Base-by-base conservation (phyloP, 495 filamentous ascomycete genomes). In the Pyronema omphalodes region DNA sequence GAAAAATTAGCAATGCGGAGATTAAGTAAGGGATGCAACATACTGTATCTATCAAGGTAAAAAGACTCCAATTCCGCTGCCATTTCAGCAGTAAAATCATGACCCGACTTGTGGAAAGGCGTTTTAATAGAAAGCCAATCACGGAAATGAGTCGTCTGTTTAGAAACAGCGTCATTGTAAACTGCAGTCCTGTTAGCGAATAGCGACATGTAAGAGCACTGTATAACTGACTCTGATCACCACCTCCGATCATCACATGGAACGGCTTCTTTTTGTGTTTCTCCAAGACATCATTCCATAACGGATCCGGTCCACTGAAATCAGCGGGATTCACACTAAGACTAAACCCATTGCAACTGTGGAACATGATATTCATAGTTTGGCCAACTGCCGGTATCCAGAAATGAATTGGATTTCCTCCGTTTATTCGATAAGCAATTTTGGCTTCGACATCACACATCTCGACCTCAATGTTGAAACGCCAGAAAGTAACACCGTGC, bases 351-450 rank as follows among this genome's bases (percentile, higher is more conserved):
- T 98, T 98, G 73, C 93, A 93, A 65, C 81, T 89, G 72, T 96
- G 77, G 69, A 93, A 96, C 87, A 95, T 93, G 60, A 93, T 85
- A 69, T 96, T 94, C 93, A 98, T 96, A 7, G 83, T 76, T 68
- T 94, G 76, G 18, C 80, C 83, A 49, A 72, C 74, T 50, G 83
- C 84, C 8, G 91, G 91, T 0, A 98, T 86, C 91, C 91, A 98
- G 68, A 98, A 98, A 8, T 80, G 83, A 23, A 88, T 76, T 11
- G 87, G 80, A 6, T 89, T 88, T 4, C 88, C 91, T 56, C 79
- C 75, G 65, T 98, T 98, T 69, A 98, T 93, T 47, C 91, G 81
- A 64, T 98, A 98, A 0, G 88, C 93, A 60, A 98, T 83, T 44
- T 88, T 82, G 54, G 84, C 75, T 63, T 94, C 83, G 47, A 73